A percentile compares a stretch with the other conserved stretches of the same genome.
phyloP scores from a whole-genome alignment of 2,329 filamentous ascomycete species.

The Hypoxylon sp. region DNA sequence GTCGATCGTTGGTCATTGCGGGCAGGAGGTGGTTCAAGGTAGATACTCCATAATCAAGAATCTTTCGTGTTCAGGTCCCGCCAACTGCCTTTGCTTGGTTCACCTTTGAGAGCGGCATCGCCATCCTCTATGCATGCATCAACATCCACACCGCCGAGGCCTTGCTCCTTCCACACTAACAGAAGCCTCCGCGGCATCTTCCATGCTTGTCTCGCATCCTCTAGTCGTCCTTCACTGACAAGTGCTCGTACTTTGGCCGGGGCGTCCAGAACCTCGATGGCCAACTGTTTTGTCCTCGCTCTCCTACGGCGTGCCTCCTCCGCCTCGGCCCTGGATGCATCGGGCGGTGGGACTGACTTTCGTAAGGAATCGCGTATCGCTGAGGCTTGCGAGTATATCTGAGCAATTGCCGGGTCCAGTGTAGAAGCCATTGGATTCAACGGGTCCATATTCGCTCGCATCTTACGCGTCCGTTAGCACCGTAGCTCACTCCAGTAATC shows the following conservation, averaged over 20 bases:
- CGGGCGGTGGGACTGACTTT: slow-evolving; percentile 61
- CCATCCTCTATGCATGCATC: slow-evolving; percentile 66
- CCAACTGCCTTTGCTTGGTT: slow-evolving; percentile 48
- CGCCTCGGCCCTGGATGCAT: slow-evolving; percentile 55
- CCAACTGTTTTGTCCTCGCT: slow-evolving; percentile 66
- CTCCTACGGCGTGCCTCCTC: slow-evolving; percentile 53
- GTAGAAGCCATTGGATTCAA: slow-evolving; percentile 79
- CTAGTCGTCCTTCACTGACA: slow-evolving; percentile 68
- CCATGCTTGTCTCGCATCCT: slow-evolving; percentile 72
- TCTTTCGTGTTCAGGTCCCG: slow-evolving; percentile 34
- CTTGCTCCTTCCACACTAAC: slow-evolving; percentile 65
- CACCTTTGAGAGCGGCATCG: slow-evolving; percentile 60
- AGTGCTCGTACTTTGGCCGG: slow-evolving; percentile 70
- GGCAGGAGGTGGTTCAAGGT: background rate
- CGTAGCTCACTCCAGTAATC: background rate
- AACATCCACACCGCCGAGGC: slow-evolving; percentile 67
- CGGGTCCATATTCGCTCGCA: slow-evolving; percentile 85
- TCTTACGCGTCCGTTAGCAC: slow-evolving; percentile 57
- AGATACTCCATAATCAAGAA: slow-evolving; percentile 36
- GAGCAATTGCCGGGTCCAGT: slow-evolving; percentile 77
- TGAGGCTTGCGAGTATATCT: slow-evolving; percentile 75
- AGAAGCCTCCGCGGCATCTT: slow-evolving; percentile 65
- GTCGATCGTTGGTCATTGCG: background rate
- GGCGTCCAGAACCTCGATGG: slow-evolving; percentile 71
- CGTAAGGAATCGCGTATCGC: slow-evolving; percentile 67